Conservation (phyloP, 1,139 yeast species). For the Scheffersomyces titani region DNA sequence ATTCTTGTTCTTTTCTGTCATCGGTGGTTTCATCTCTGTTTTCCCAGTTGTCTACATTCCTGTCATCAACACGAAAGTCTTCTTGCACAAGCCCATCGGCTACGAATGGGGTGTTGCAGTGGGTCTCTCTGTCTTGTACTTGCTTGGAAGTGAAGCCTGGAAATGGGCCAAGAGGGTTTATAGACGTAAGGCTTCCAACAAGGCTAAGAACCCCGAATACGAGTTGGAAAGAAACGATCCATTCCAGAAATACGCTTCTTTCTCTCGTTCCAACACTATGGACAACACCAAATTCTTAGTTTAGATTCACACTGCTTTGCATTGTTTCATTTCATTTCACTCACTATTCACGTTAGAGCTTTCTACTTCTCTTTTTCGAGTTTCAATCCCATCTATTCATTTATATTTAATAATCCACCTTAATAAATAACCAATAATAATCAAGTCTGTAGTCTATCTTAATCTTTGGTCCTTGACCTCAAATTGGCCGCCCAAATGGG, state of each 20-base stretch:
- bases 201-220: slow-evolving; percentile 58
- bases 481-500: slow-evolving; percentile 61
- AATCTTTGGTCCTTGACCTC: slow-evolving; percentile 51
- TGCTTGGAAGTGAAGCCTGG: slow-evolving; percentile 64
- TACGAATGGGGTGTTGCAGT: slow-evolving; percentile 85
- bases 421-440: not conserved
- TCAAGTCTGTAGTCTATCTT: slow-evolving; percentile 17
- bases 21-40: slow-evolving; percentile 68
- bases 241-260: slow-evolving; percentile 61
- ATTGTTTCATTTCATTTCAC: not conserved
- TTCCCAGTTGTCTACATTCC: slow-evolving; percentile 90
- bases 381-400: not conserved
- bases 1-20: slow-evolving; percentile 81
- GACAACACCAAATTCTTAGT: slow-evolving; percentile 12
- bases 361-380: not conserved
- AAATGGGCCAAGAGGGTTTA: slow-evolving; percentile 66
- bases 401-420: not conserved
- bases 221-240: slow-evolving; percentile 67
- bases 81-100: slow-evolving; percentile 70
- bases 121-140: slow-evolving; percentile 62
- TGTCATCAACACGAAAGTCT: slow-evolving; percentile 77
- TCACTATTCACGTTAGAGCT: not conserved
- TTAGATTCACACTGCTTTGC: not conserved
- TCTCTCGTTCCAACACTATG: slow-evolving; percentile 50
- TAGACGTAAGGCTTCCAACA: slow-evolving; percentile 35